phyloP scores from a whole-genome alignment of 2,329 filamentous ascomycete species.

The Lecanosticta acicola region DNA sequence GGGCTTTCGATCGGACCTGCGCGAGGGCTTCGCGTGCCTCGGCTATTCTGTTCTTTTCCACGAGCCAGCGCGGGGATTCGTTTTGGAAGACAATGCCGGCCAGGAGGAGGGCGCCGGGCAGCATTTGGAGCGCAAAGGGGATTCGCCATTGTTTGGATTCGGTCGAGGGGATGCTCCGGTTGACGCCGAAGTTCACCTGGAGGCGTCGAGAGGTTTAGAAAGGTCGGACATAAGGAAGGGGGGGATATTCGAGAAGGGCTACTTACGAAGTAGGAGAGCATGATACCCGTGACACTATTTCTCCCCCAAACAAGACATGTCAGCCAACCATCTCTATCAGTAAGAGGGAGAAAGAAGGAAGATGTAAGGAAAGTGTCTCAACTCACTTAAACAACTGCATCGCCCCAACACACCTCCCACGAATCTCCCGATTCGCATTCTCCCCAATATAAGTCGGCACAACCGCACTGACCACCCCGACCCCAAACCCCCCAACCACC shows the following conservation, averaged over 20 bases:
- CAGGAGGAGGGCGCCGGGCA: slow-evolving; percentile 48
- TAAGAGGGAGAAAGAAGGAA: slow-evolving; percentile 12
- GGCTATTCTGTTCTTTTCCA: slow-evolving; percentile 45
- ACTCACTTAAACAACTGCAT: slow-evolving; percentile 30
- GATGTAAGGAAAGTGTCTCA: too few species aligned
- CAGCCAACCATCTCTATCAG: too few species aligned
- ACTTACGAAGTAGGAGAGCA: slow-evolving; percentile 50
- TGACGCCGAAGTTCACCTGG: slow-evolving; percentile 50
- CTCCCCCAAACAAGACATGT: too few species aligned
- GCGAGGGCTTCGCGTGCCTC: slow-evolving; percentile 42
- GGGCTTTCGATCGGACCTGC: slow-evolving; percentile 33
- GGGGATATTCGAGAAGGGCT: too few species aligned
- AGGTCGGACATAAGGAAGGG: too few species aligned
- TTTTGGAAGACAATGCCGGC: slow-evolving; percentile 48
- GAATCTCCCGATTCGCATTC: slow-evolving; percentile 38
- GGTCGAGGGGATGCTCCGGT: slow-evolving; percentile 38
- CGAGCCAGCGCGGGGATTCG: slow-evolving; percentile 51
- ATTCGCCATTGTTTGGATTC: slow-evolving; percentile 50
- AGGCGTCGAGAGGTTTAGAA: too few species aligned
- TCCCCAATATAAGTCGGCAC: slow-evolving; percentile 44
- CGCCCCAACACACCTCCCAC: slow-evolving; percentile 28
- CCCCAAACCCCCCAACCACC: slow-evolving; percentile 42
- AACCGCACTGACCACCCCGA: slow-evolving; percentile 39
- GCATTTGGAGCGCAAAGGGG: slow-evolving; percentile 49
- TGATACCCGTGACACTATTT: slow-evolving; percentile 43